These are phyloP conservation scores for Neodidymelliopsis sp. DNA, from an alignment of 2,329 filamentous ascomycete species.

Conservation along the genomic window DNA sequence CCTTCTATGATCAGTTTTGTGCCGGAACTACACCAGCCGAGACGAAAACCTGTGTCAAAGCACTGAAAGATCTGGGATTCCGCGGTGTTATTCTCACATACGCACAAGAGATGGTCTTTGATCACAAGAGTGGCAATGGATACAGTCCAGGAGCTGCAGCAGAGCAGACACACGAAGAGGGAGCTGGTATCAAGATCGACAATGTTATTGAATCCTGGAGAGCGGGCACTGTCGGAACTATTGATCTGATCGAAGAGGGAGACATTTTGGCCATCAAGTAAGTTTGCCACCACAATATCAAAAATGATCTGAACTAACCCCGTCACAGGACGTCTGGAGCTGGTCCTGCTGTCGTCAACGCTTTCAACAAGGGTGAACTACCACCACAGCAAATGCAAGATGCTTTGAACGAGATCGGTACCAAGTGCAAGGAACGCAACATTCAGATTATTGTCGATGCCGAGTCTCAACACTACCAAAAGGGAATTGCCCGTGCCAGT, in stretches of 20 bases:
- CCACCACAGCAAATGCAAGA: conserved; percentile 54
- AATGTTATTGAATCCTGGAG: conserved; percentile 49
- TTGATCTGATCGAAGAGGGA: conserved; percentile 39
- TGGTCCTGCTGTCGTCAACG: conserved; percentile 50
- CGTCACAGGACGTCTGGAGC: conserved; percentile 53
- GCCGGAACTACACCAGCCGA: conserved; percentile 77
- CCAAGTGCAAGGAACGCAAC: conserved; percentile 48
- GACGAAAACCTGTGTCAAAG: conserved; percentile 68
- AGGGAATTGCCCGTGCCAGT: conserved; percentile 64
- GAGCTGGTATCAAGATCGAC: conserved; percentile 18
- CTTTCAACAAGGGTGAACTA: conserved; percentile 45
- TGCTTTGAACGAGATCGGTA: conserved; percentile 53
- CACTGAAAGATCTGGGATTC: conserved; percentile 75
- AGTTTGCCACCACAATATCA: neutral
- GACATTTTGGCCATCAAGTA: conserved; percentile 46
- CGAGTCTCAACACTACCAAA: conserved; percentile 56
- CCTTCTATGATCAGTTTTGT: conserved; percentile 91
- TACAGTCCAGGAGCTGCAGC: conserved; percentile 20
- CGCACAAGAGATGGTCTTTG: conserved; percentile 69
- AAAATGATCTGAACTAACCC: conserved; percentile 18
- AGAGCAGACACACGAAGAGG: conserved; percentile 17
- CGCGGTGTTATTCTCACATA: conserved; percentile 85
- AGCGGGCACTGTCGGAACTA: conserved; percentile 36
- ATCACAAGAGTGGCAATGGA: conserved; percentile 42
- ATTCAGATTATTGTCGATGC: conserved; percentile 58